Base-by-base conservation (phyloP, 2,329 filamentous ascomycete species). In the Ascochyta pisi region DNA sequence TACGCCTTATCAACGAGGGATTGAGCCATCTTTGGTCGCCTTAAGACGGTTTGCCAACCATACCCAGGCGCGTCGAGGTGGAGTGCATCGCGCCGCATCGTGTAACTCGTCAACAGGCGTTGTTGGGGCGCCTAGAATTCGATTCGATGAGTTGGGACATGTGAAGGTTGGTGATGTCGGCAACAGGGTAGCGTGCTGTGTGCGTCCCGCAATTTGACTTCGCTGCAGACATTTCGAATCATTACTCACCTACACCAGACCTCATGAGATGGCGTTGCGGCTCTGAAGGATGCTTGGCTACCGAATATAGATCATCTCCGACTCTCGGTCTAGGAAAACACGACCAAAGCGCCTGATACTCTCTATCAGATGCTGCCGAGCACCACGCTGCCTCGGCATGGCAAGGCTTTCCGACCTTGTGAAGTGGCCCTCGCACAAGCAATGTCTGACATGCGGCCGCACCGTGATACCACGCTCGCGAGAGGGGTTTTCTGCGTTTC, bases 241-340 rank as follows among this genome's bases (percentile, higher is more conserved):
- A 48, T 33, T 40, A 34, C 16, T 23, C 38, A 48, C 13, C 23
- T 47, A 19, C 44, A 39, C 27, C 34, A 5, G 26, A 44, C 8
- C 49, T 51, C 38, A 27, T 10, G n/a, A 42, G 42, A 33, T 41
- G 44, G 39, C 40, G 35, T 49, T 57, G 54, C 43, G 49, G 54
- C 49, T 52, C 54, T 56, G 38, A 45, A 52, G 44, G 48, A 49
- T 29, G 39, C 54, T 57, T 51, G 53, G 53, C 53, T 29, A 39
- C 53, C 48, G 26, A 51, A 51, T 51, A 56, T 43, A 56, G 53
- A 41, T 24, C 37, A 16, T 34, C 42, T 43, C 47, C 47, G 43
- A 51, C 24, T 34, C 31, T 47, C 26, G 29, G 23, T 31, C 38
- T 31, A 26, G 16, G 13, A 43, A 51, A 50, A 37, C 19, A 31